Conservation (phyloP, 306 rosid species). For the Vicia faba region DNA sequence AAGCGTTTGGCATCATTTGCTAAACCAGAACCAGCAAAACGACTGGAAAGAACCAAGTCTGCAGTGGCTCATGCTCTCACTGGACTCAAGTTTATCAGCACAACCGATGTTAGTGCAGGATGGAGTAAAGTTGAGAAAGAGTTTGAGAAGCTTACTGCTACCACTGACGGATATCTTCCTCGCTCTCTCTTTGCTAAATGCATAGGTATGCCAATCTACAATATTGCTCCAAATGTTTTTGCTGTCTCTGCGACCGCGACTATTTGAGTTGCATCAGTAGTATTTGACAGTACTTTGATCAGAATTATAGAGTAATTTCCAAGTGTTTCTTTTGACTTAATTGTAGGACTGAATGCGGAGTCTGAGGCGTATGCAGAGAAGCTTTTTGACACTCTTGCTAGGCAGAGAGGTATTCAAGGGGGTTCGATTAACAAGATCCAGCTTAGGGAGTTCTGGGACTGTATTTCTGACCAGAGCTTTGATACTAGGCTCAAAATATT, state of each 20-base stretch:
- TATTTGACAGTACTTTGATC: not conserved
- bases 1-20: conserved; percentile 59
- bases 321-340: conserved; percentile 18
- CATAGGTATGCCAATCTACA: conserved; percentile 41
- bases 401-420: conserved; percentile 50
- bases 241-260: not conserved
- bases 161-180: conserved; percentile 56
- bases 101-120: conserved; percentile 44
- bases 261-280: not conserved
- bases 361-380: conserved; percentile 58
- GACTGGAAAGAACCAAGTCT: conserved; percentile 47
- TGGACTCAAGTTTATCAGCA: conserved; percentile 61
- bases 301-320: not conserved
- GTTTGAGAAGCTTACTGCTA: conserved; percentile 49
- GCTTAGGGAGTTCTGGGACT: conserved; percentile 64
- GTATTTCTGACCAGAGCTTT: conserved; percentile 65
- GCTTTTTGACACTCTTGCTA: conserved; percentile 64
- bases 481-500: conserved; percentile 65
- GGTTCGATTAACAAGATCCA: conserved; percentile 57
- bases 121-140: conserved; percentile 56
- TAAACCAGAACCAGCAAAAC: conserved; percentile 34
- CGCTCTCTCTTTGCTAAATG: conserved; percentile 63
- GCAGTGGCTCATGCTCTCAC: conserved; percentile 54
- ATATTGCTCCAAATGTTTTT: conserved; percentile 7
- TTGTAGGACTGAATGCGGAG: conserved; percentile 60